Evolutionary conservation across 2,329 filamentous ascomycete species (phyloP), one percentile per base, ranked within the genome.

Genomic region (Hypoxylon sp.): DNA sequence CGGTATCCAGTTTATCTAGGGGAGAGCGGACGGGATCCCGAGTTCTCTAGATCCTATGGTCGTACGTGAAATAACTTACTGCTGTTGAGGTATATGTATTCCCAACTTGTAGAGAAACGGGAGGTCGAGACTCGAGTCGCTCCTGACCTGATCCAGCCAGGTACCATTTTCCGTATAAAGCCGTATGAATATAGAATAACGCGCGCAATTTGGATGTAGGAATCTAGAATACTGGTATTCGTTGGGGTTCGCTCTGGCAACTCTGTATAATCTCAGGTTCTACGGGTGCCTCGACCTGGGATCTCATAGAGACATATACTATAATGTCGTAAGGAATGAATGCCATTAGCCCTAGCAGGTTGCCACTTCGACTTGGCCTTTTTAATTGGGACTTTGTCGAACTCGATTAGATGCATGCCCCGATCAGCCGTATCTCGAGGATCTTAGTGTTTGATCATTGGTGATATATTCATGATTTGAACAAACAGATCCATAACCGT

Each of bases 1-100:
- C 45, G 39, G 45, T 61, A 51, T 32, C 57, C 25, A 54, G 57
- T 43, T 61, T 54, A 39, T 54, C 51, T 19, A 54, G n/a, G 51
- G 50, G 51, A 37, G 51, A 54, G 51, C 51, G 25, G 51, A 54
- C 51, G 37, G 37, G 37, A 41, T 41, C 37, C 37, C 37, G 37
- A 41, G 37, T 21, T 41, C 21, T 41, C 37, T 41, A 41, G 37
- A 19, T 41, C 37, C 37, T 41, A 41, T 41, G 37, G 37, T 41
- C 37, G 37, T 41, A 54, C 57, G 58, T 61, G 50, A 39, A 25
- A 16, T 5, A 32, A 16, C 2, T 1, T 4, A 1, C 1, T 39
- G 50, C 16, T 41, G n/a, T 48, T 47, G n/a, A 48, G 12, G 21
- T 47, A 53, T 61, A 61, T 54, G 29, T 41, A 41, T 11, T 2